A percentile compares a stretch with the other conserved stretches of the same genome.
These are phyloP conservation scores for Puccinia horiana DNA, from an alignment of 1,284 basidiomycete species.

Conservation along the genomic window DNA sequence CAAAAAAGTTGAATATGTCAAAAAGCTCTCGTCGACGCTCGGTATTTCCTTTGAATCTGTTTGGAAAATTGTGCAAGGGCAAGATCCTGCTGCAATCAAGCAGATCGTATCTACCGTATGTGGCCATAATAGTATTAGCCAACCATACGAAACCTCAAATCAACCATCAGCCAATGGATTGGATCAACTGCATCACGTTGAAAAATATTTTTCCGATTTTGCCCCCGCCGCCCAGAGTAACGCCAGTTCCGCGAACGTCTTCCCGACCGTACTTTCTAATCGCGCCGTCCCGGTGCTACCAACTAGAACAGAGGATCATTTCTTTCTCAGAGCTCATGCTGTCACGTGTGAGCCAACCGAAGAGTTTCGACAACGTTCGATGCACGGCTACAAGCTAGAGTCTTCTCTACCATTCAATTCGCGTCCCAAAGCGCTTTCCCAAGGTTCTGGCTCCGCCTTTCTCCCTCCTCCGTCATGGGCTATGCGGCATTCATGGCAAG, in stretches of 20 bases:
- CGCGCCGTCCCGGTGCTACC: background rate
- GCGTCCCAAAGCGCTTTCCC: constrained; percentile 25
- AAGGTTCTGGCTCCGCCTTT: constrained; percentile 22
- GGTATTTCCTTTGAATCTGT: constrained; percentile 36
- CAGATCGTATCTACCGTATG: constrained; percentile 32
- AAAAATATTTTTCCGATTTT: background rate
- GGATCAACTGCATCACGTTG: constrained; percentile 6
- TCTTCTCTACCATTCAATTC: constrained; percentile 7
- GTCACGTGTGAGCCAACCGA: background rate
- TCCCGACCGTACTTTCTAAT: background rate
- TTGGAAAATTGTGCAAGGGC: constrained; percentile 46
- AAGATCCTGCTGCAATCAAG: constrained; percentile 39
- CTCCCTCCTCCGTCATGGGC: constrained; percentile 30
- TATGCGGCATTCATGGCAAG: constrained; percentile 28
- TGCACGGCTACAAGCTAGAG: background rate
- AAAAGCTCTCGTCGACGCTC: constrained; percentile 30
- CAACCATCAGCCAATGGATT: background rate
- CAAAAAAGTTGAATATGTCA: constrained; percentile 52
- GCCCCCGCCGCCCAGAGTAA: background rate
- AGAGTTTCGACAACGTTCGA: background rate
- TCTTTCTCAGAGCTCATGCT: background rate
- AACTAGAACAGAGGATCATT: background rate
- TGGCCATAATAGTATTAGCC: constrained; percentile 10
- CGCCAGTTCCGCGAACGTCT: background rate
- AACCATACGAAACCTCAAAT: background rate